Evolutionary conservation across 2,329 filamentous ascomycete species (phyloP), one percentile per base, ranked within the genome.

Genomic region (Sporothrix euskadiensis): DNA sequence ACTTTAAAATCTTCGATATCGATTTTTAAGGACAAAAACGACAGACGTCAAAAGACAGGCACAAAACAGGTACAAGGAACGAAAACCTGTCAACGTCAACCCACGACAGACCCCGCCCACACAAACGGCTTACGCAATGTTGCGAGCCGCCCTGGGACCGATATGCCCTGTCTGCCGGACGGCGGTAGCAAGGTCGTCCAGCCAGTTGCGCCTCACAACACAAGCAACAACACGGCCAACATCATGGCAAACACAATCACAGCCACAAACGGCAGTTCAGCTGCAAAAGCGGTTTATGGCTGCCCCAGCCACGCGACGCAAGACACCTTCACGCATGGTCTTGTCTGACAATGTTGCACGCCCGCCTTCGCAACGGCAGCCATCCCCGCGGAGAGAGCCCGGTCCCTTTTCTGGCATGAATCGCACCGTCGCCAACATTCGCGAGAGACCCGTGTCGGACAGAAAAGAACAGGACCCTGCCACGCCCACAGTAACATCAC

Each of bases 401-500:
- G 87, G 88, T 0, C 88, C 87, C 0, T 89, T 88, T 77, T 83
- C 83, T 0, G 85, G 82, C 65, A 88, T 88, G 86, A 89, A 89
- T 79, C 84, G 84, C 74, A 87, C 83, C 2, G 82, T 83, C 30
- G 86, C 86, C 30, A 81, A 82, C 52, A 75, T 85, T 84, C 86
- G 56, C 79, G 71, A 74, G 30, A 47, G 22, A 44, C 61, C 63
- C 16, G 30, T 22, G 14, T 80, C 47, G 74, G 83, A 75, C 22
- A 32, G 12, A 22, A 35, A 56, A 9, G 49, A 79, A 80, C 59
- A 76, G 76, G 35, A 39, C 12, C 30, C 74, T 71, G 41, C 76
- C 19, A 75, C 75, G 35, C 39, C 74, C 72, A 61, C 57, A 41
- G 6, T 10, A 9, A n/a, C 14, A 47, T 47, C 61, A 66, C 49